Evolutionary conservation across 495 filamentous ascomycete species (phyloP), one percentile per base, ranked within the genome.

Genomic region (Clohesyomyces aquaticus): DNA sequence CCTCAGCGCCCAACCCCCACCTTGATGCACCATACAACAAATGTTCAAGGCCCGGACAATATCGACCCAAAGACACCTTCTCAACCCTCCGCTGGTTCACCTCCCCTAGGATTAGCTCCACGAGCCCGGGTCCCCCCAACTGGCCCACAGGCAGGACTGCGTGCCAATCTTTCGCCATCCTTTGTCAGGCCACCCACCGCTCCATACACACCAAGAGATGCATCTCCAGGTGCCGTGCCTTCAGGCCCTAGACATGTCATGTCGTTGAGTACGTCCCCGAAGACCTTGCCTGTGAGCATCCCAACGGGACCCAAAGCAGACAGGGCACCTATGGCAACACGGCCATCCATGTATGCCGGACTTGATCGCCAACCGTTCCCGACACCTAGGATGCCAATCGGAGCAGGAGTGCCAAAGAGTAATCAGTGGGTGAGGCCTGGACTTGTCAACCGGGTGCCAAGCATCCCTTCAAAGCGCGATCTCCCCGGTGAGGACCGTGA

Each of bases 261-360:
- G 45, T 68, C 67, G 8, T 65, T 67, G 23, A 75, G 63, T 47
- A 71, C 72, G 1, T 77, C 75, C 3, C 75, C 75, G 3, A 75
- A 74, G 51, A 67, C 32, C 50, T 19, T 63, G 14, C 63, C 62
- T 26, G 53, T 60, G 1, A 72, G 62, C 32, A 72, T 78, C 11
- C 75, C 76, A 3, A 78, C 76, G 10, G 76, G 73, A 10, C 76
- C 76, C 0, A 76, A 73, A 63, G 75, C 66, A 10, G 73, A 68
- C 27, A 63, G 76, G 54, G 58, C 45, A n/a, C 69, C 65, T 2
- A 62, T 71, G 38, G 64, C 65, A 19, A 46, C 67, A 9, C 54
- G 68, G 35, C 51, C 63, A 4, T 27, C 59, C 26, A 57, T 67
- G 49, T 67, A 55, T 53, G 64, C 55, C 2, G 57, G 49, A 21